Base-by-base conservation (phyloP, 1,139 yeast species). In the Meyerozyma carpophila region DNA sequence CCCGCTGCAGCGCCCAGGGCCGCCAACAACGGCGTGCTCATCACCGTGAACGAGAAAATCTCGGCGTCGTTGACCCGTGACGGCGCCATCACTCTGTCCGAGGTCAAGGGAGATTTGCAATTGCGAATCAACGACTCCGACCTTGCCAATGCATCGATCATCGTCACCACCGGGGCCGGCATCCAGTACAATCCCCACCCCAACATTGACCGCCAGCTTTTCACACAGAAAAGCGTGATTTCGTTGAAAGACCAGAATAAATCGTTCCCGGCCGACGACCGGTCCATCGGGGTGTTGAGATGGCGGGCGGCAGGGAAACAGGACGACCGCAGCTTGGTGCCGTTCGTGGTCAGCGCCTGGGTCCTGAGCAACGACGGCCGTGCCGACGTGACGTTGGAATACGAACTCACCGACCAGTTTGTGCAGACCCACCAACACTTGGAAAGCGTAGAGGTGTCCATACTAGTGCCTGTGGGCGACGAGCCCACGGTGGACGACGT, bases 181-280 rank as follows among this genome's bases (percentile, higher is more conserved):
- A 75, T 81, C 44, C 93, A 84, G 60, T 93, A 81, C 72, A 91
- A 91, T 65, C 89, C 98, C 26, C 97, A 93, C 68, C 98, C 98
- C 50, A 90, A 91, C 62, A 95, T 93, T 51, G 97, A 93, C 68
- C 84, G 88, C 59, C 71, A 70, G 41, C 66, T 79, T 56, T 93
- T 91, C 63, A 72, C 77, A 40, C 63, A 74, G 21, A 64, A 72
- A 27, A 73, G 77, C 49, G 66, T 77, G 37, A 81, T 93, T 58
- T 84, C 85, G 1, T 78, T 91, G 56, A 88, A 86, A 60, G 95
- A 90, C 59, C 70, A 81, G 44, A 61, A 77, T 37, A 87, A 89
- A 57, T 79, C 90, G 26, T 91, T 93, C 78, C 98, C 98, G 39
- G 74, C 90, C 8, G 89, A 91, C 63, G 96, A 90, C 63, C 93